Evolutionary conservation across 75 land plant genomes (phyloP).

Genomic region (Azolla pinnata): DNA sequence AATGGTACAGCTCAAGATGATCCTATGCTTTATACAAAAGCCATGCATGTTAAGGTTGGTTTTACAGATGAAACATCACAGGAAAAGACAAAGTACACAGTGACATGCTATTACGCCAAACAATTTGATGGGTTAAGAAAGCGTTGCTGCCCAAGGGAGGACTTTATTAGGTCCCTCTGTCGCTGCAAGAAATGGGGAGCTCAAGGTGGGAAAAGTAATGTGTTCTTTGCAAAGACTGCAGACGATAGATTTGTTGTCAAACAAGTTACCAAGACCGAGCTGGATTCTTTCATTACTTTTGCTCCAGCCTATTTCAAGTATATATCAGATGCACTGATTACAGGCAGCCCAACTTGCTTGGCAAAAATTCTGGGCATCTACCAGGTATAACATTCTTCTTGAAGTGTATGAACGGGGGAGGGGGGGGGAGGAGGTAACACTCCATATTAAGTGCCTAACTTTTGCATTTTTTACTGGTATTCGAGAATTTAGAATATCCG

Average conservation of each 20-base stretch:
- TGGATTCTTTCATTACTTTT: slow-evolving; percentile 81
- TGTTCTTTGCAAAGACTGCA: slow-evolving; percentile 82
- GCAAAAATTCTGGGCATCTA: slow-evolving; percentile 91
- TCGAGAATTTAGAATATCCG: too few species aligned
- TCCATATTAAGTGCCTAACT: too few species aligned
- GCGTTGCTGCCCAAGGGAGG: slow-evolving; percentile 76
- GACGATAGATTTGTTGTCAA: slow-evolving; percentile 91
- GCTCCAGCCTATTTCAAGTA: slow-evolving; percentile 84
- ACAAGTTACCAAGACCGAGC: slow-evolving; percentile 85
- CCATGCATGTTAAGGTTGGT: slow-evolving; percentile 42
- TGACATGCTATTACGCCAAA: slow-evolving; percentile 76
- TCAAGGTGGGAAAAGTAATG: slow-evolving; percentile 96
- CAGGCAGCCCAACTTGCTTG: slow-evolving; percentile 90
- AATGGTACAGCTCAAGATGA: slow-evolving; percentile 11
- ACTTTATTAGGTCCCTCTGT: slow-evolving; percentile 69
- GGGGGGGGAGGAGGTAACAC: neutral
- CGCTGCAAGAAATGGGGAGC: slow-evolving; percentile 91
- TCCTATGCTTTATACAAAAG: slow-evolving; percentile 24
- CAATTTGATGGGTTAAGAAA: slow-evolving; percentile 72
- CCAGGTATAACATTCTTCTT: slow-evolving; percentile 41
- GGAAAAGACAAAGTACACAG: slow-evolving; percentile 59
- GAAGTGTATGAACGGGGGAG: neutral
- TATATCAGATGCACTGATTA: slow-evolving; percentile 47
- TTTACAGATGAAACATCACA: slow-evolving; percentile 46
- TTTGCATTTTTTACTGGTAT: too few species aligned